These are phyloP conservation scores for Avena sativa DNA, from an alignment of 176 grass and related monocot species.

Conservation along the genomic window DNA sequence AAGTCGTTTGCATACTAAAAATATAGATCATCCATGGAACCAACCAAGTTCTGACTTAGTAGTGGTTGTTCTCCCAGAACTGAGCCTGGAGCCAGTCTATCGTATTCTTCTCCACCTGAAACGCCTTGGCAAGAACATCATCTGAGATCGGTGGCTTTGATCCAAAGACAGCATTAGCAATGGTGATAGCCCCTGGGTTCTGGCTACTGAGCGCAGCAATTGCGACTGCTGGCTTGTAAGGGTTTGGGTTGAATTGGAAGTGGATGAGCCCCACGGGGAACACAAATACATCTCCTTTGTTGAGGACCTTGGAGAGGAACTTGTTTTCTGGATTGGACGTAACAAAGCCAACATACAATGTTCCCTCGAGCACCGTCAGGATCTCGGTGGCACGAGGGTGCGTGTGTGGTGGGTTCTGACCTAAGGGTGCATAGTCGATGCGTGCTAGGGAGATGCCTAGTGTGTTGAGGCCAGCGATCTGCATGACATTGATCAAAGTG, in stretches of 20 bases:
- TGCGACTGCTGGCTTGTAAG: background rate
- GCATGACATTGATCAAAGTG: background rate
- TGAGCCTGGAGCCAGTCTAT: background rate
- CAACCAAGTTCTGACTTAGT: background rate
- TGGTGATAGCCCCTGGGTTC: background rate
- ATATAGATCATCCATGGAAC: background rate
- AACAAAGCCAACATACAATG: background rate
- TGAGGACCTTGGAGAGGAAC: background rate
- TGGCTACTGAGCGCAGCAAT: background rate
- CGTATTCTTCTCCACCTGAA: background rate
- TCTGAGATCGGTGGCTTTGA: background rate
- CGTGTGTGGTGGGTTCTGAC: background rate
- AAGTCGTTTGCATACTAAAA: background rate
- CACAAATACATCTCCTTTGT: background rate
- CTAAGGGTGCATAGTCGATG: background rate
- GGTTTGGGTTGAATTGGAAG: background rate
- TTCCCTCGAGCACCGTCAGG: background rate
- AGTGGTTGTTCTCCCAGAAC: background rate
- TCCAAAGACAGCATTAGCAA: background rate
- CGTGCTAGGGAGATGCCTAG: background rate
- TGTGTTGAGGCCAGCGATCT: background rate
- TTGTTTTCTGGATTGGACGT: background rate
- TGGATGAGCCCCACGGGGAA: background rate
- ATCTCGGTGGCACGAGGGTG: background rate
- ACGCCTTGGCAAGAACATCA: slow-evolving; percentile 2